Evolutionary conservation across 2,329 filamentous ascomycete species (phyloP), one percentile per base, ranked within the genome.

Genomic region (Verticillium nubilum): DNA sequence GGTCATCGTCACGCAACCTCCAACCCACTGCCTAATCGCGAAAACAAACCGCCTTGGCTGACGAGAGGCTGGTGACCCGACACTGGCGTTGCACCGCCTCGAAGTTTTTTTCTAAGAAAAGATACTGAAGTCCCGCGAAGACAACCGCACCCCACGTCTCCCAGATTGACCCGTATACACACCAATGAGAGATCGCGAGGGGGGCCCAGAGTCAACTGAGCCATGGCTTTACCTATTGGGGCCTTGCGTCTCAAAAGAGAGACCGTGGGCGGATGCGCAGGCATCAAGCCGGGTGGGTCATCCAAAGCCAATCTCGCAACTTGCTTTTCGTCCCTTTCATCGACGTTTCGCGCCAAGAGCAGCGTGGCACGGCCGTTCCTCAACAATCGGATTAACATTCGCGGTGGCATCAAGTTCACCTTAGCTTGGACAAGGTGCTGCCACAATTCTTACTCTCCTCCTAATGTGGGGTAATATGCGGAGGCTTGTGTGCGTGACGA

Each of bases 21-120:
- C 37, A n/a, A 47, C n/a, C 37, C 37, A 25, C 37, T 47, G n/a
- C 37, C 37, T 6, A 23, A 47, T 47, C 37, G 37, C 19, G 23
- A 28, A 54, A 12, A 19, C 52, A 15, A n/a, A 28, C 52, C 52
- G 17, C 12, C 15, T 9, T 9, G 52, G 52, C 29, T 54, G 26
- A 28, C 15, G 52, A 25, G 56, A 47, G 17, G 25, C 42, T 53
- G 52, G 58, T 55, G 54, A 3, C 37, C 19, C 37, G n/a, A 47
- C 37, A n/a, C 37, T 9, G 58, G 53, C 57, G 61, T 65, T 56
- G 61, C 59, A 63, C 61, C 60, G 60, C 62, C 61, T 63, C 61
- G 56, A 35, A 23, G 31, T 56, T 61, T 63, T 57, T 63, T 66
- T 63, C 61, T 63, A 63, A 56, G 54, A 56, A 56, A 60, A 61